phyloP scores from a whole-genome alignment of 2,329 filamentous ascomycete species.

The Colletotrichum theobromicola region DNA sequence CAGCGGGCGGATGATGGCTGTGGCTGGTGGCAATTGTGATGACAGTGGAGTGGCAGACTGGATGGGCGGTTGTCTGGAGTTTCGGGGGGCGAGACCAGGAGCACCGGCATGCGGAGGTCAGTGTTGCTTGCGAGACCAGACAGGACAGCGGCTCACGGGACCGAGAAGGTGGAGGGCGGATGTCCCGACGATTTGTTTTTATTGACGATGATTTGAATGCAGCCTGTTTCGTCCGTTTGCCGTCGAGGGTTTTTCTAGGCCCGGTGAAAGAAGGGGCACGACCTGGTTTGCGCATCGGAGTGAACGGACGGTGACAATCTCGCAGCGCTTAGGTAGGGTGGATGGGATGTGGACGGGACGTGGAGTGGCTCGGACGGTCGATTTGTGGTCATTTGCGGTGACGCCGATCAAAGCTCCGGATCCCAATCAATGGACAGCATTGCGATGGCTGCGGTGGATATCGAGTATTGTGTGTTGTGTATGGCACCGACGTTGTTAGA shows the following conservation, averaged over 20 bases:
- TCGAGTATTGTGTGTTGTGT: background rate
- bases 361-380: background rate
- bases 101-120: background rate
- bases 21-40: background rate
- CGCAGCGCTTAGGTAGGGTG: background rate
- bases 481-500: background rate
- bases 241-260: background rate
- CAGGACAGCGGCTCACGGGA: background rate
- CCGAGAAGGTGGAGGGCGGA: background rate
- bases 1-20: background rate
- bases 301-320: conserved; percentile 13
- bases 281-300: background rate
- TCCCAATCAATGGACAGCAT: background rate
- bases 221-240: background rate
- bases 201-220: background rate
- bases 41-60: background rate
- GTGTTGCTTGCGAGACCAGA: background rate
- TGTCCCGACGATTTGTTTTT: background rate
- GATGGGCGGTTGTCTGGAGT: background rate
- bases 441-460: background rate
- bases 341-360: background rate
- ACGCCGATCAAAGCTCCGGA: background rate
- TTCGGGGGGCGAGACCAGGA: background rate
- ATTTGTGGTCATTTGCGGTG: background rate
- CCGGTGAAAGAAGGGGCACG: background rate